Conservation (phyloP, 257 asterid species). For the Thymus quinquecostatus region DNA sequence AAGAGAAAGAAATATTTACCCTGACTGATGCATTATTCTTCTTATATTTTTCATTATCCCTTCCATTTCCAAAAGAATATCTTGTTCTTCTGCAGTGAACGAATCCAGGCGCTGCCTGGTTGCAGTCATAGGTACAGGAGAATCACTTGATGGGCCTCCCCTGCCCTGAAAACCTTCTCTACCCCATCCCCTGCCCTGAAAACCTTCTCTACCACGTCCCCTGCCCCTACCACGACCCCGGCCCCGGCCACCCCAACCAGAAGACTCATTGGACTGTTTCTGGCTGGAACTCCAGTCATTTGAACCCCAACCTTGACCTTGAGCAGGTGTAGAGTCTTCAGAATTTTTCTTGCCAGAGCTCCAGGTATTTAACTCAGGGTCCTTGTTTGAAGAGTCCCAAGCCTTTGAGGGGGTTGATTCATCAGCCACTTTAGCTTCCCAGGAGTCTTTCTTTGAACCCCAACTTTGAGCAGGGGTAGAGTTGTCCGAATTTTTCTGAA, state of each 20-base stretch:
- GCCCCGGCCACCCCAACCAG: constrained; percentile 51
- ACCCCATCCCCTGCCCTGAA: constrained; percentile 53
- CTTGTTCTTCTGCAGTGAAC: constrained; percentile 87
- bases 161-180: constrained; percentile 61
- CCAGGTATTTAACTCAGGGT: too few species aligned
- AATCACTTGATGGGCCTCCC: constrained; percentile 48
- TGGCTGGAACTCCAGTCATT: constrained; percentile 39
- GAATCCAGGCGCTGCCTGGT: constrained; percentile 72
- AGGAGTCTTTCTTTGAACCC: constrained; percentile 43
- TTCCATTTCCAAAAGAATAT: constrained; percentile 65
- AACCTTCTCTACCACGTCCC: constrained; percentile 34
- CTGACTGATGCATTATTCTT: constrained; percentile 63
- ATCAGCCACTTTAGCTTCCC: constrained; percentile 33
- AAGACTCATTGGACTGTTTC: constrained; percentile 38
- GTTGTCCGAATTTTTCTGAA: constrained; percentile 37
- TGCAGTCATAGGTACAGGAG: constrained; percentile 48
- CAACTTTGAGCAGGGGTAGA: constrained; percentile 37
- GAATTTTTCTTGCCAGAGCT: too few species aligned
- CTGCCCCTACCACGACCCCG: constrained; percentile 52
- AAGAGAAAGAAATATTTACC: constrained; percentile 51
- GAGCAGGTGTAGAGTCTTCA: neutral
- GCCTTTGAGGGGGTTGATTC: constrained; percentile 34
- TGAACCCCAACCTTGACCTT: neutral
- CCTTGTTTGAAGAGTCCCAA: neutral
- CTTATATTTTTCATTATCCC: constrained; percentile 72